Evolutionary conservation across 2,329 filamentous ascomycete genomes (phyloP), one percentile per base, ranked within the genome.

Genomic region (Colletotrichum falcatum): DNA sequence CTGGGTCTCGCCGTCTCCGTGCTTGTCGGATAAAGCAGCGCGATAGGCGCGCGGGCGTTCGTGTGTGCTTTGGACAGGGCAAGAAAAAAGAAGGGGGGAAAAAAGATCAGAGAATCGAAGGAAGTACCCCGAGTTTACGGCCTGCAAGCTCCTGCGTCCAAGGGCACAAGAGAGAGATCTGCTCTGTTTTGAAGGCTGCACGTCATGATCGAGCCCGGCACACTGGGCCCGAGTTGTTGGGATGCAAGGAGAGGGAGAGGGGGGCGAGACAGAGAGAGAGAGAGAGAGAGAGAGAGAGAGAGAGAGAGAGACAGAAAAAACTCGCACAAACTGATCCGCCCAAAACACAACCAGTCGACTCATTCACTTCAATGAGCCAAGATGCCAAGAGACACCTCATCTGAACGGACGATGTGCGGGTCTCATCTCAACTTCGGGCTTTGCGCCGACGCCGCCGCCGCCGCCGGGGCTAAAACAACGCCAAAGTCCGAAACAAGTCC

Each of bases 1-100:
- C 65, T 81, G 20, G 61, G 44, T 11, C 70, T 69, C 20, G 66
- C 66, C 18, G 61, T 55, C 37, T 58, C 56, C 14, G 58, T 62
- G 61, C 61, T 72, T 30, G 66, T 62, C 56, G 51, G 49, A 23
- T 35, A 59, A 53, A 44, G 42, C 51, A 44, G 49, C 44, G 12
- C 53, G 64, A 70, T 28, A 42, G 42, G 39, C 11, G 49, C 23
- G 20, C 35, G 37, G 5, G 12, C 44, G 20, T 23, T 7, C 4
- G 20, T n/a, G n/a, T 7, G 20, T 44, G 42, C n/a, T 46, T 46
- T 16, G 23, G 26, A 42, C 46, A 26, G 8, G 8, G n/a, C n/a
- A 35, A 1, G 16, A 9, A 37, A 11, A 18, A 39, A 6, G 1
- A 18, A 39, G 7, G 9, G 9, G 35, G 9, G 3, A 12, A n/a